Base-by-base conservation (phyloP, 2,329 filamentous ascomycete species). In the Sordariomycetes sp. region DNA sequence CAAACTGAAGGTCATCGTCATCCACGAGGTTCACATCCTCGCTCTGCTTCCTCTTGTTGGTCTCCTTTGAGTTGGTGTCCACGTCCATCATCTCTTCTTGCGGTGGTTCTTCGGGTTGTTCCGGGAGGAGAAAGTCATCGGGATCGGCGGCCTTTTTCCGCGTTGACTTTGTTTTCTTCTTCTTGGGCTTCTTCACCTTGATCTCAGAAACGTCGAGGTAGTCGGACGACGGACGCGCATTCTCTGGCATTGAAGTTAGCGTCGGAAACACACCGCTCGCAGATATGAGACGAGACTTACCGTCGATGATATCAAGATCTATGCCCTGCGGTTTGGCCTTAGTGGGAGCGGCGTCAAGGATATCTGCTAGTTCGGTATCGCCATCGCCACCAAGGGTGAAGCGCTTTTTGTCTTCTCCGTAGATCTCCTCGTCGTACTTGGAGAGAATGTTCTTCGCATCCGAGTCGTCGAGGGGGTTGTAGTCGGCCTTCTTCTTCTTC, bases 371-470 rank as follows among this genome's bases (percentile, higher is more conserved):
- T 64, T 89, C 86, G 16, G 81, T 80, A 37, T 83, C 86, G 2
- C 91, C 92, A 61, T 85, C 80, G 2, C 85, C 86, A 69, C 96
- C 90, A 18, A 99, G 76, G 0, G 89, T 96, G 65, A 99, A 99
- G 25, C 82, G 81, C 69, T 95, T 96, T 59, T 80, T 77, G 74
- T 95, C 94, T 73, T 96, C 96, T 58, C 91, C 91, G 40, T 88
- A 83, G 57, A 97, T 95, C 67, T 96, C 93, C 62, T 97, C 94
- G 65, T 97, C 94, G 67, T 99, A 99, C 65, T 99, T 93, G 16
- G 89, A 83, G 50, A 99, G 74, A 25, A 99, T 85, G 6, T 81
- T 80, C 20, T 79, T 79, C 59, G 86, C 77, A 14, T 81, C 86
- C 25, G 80, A 80, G 32, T 85, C 80, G 52, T 88, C 85, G 61